Evolutionary conservation across 1,139 yeast species (phyloP), one percentile per base, ranked within the genome.

Genomic region (Saccharomyces hybrid): DNA sequence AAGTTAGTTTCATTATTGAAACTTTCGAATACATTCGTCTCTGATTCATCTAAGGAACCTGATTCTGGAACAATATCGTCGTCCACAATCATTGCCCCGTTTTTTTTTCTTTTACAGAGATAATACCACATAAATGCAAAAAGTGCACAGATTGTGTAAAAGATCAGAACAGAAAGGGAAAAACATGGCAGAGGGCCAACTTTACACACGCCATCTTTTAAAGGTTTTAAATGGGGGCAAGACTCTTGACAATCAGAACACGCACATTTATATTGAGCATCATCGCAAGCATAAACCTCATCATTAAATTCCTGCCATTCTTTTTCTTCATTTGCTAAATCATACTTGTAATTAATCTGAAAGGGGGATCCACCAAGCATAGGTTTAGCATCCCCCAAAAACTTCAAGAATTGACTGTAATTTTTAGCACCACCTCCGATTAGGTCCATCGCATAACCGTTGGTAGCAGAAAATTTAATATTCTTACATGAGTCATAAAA

Each of bases 371-470:
- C 98, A 0, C 98, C 98, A 5, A 93, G 74, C 59, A 88, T 63
- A 0, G 98, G 98, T 67, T 91, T 91, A 63, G 90, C 95, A 67
- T 91, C 98, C 5, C 98, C 98, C 55, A 93, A 72, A 66, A 91
- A 93, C 70, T 89, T 88, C 61, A 93, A 74, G 67, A 93, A 93
- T 53, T 82, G 82, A 48, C 75, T 66, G 66, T 81, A 88, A 64
- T 84, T 81, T 56, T 77, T 78, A 2, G 98, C 98, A 0, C 98
- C 98, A 8, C 99, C 99, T 5, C 99, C 99, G 51, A 93, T 86
- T 52, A 93, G 77, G 67, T 93, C 98, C 97, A 93, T 90, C 7
- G 97, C 98, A 64, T 80, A 88, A 2, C 98, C 97, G 70, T 91
- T 91, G 8, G 98, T 90, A 5, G 97, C 97, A 3, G 93, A 84